Conservation (phyloP, 257 asterid species). For the Gentiana dahurica region DNA sequence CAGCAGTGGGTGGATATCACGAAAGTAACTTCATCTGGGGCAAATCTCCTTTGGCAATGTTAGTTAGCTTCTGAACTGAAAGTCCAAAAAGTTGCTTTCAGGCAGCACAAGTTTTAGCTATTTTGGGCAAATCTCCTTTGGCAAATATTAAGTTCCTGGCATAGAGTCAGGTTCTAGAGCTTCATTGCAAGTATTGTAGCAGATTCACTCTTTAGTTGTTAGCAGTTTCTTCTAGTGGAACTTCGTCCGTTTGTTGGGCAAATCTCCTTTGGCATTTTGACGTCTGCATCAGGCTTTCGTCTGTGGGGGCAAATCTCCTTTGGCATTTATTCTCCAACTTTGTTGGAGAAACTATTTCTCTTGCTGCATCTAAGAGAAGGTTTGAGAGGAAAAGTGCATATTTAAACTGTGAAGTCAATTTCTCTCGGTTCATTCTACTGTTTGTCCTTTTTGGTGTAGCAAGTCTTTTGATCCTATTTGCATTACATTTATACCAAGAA, state of each 20-base stretch:
- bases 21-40: slow-evolving; percentile 22
- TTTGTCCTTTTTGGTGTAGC: not conserved
- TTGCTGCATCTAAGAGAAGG: slow-evolving; percentile 15
- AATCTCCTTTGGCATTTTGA: slow-evolving; percentile 70
- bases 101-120: slow-evolving; percentile 16
- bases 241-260: slow-evolving; percentile 31
- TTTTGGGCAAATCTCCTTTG: slow-evolving; percentile 58
- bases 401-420: not conserved
- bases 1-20: slow-evolving; percentile 24
- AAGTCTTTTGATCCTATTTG: slow-evolving; percentile 7
- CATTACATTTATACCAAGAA: slow-evolving; percentile 9
- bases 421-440: no score
- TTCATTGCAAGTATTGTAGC: slow-evolving; percentile 1
- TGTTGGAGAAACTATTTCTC: slow-evolving; percentile 39
- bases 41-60: slow-evolving; percentile 64
- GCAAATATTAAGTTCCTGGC: slow-evolving; percentile 24
- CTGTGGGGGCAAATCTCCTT: slow-evolving; percentile 77
- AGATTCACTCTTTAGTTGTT: no score
- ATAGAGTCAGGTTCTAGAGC: slow-evolving; percentile 11
- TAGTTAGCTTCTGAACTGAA: slow-evolving; percentile 15
- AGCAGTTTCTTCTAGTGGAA: slow-evolving; percentile 16
- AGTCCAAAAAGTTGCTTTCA: slow-evolving; percentile 21
- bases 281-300: slow-evolving; percentile 31
- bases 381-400: slow-evolving; percentile 2
- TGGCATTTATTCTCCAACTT: slow-evolving; percentile 64